Evolutionary conservation across 2,329 filamentous ascomycete species (phyloP), one percentile per base, ranked within the genome.

Genomic region (Aureobasidium pullulans): DNA sequence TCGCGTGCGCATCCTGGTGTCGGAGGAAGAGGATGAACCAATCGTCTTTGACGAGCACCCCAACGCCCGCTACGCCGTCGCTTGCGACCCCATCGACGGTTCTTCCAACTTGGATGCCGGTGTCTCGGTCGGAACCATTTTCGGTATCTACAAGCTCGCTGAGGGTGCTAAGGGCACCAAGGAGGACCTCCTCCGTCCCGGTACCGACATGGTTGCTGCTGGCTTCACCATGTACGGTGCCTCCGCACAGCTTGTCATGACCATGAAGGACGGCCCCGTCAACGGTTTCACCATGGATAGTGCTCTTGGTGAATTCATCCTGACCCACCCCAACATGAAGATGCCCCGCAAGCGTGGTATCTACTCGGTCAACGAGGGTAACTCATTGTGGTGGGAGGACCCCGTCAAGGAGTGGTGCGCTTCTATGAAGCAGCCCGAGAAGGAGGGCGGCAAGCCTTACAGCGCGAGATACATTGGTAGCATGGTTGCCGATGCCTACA

Each of bases 141-240:
- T 97, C 72, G 92, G 85, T 65, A 84, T 99, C 68, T 94, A 94
- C 82, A 91, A 92, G 79, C 84, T 97, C 23, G 83, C 86, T 61
- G 90, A 95, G 13, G 86, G 82, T 64, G 85, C 87, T 13, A 80
- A 77, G 61, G 89, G 88, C 64, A 87, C 82, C 61, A 87, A 88
- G 67, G 90, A 95, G 70, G 92, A 97, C 73, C 83, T 99, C 62
- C 83, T 97, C 62, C 86, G 86, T 75, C 89, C 94, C 1, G 94
- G 94, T 60, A 93, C 89, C 1, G 92, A 96, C 76, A 84, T 97
- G 65, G 84, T 97, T 19, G 93, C 94, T 37, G 87, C 90, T 23
- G 94, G 94, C n/a, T 99, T 99, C 82, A 99, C 94, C 76, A 99
- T 99, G 94, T 99, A 99, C 77, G 94, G 94, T 71, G 94, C 94